Evolutionary conservation across 83 land plant species (phyloP).

Genomic region (Larix sibirica): DNA sequence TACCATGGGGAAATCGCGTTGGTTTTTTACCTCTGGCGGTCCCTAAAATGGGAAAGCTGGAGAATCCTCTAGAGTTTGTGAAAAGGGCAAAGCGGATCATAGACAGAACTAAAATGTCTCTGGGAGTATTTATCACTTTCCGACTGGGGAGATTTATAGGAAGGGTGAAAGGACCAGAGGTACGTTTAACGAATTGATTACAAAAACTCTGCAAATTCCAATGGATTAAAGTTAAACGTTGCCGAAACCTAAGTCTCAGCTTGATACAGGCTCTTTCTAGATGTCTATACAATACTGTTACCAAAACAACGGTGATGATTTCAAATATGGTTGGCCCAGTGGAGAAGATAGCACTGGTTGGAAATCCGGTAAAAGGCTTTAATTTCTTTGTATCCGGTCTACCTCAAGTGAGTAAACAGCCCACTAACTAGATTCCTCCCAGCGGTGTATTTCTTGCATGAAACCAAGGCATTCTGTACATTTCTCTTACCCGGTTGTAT

Average conservation of each 20-base stretch:
- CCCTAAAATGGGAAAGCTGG: background rate
- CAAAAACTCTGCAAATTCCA: no score
- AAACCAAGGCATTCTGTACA: no score
- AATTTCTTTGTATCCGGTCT: no score
- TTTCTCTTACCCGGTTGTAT: no score
- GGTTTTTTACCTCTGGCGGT: background rate
- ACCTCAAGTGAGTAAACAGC: no score
- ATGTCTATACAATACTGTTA: background rate
- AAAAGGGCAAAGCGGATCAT: background rate
- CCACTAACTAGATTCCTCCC: no score
- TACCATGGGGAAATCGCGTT: background rate
- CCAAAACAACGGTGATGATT: background rate
- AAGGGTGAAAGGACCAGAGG: background rate
- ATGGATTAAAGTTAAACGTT: background rate
- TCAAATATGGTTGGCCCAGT: no score
- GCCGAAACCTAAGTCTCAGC: background rate
- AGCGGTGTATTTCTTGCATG: no score
- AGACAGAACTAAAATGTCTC: background rate
- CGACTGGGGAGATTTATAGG: background rate
- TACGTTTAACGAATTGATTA: background rate
- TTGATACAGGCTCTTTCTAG: background rate
- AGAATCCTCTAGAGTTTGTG: background rate
- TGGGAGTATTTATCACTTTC: background rate
- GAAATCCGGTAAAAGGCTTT: no score
- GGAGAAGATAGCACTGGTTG: no score